Evolutionary conservation across 108 stramenopile genomes (phyloP).

Genomic region (Aurantiochytrium sp.): DNA sequence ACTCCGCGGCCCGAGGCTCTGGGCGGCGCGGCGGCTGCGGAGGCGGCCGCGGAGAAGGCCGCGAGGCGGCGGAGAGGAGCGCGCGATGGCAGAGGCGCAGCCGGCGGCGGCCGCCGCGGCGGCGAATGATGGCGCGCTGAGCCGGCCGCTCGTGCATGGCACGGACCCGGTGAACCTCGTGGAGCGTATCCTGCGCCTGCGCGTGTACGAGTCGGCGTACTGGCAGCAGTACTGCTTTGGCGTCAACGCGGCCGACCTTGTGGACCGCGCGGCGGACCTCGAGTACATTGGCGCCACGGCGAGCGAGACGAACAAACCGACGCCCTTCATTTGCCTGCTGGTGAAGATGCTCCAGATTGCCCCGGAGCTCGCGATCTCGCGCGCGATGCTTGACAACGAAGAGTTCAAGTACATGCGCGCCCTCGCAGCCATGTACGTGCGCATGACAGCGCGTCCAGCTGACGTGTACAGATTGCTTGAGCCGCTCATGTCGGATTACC

Average conservation of each 20-base stretch:
- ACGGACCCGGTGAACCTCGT: conserved; percentile 97
- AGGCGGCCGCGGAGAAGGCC: too few species aligned
- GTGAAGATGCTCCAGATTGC: conserved; percentile 92
- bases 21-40: too few species aligned
- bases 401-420: conserved; percentile 91
- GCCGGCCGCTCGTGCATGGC: conserved; percentile 63
- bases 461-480: conserved; percentile 82
- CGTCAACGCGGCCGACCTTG: conserved; percentile 76
- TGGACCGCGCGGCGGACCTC: conserved; percentile 79
- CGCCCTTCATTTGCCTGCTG: conserved; percentile 80
- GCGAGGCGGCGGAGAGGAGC: too few species aligned
- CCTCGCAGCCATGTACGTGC: conserved; percentile 82
- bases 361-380: conserved; percentile 81
- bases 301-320: conserved; percentile 78
- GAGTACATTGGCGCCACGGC: conserved; percentile 71
- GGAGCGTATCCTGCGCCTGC: conserved; percentile 94
- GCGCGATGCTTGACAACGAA: conserved; percentile 78
- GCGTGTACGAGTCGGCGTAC: conserved; percentile 60
- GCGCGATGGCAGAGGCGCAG: too few species aligned
- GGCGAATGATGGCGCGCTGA: not conserved
- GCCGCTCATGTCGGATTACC: conserved; percentile 81
- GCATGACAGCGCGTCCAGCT: conserved; percentile 80
- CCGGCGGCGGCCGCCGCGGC: too few species aligned
- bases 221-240: conserved; percentile 68
- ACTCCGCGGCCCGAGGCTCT: too few species aligned